Evolutionary conservation across 306 rosid species (phyloP).

Genomic region (Coriaria nepalensis): DNA sequence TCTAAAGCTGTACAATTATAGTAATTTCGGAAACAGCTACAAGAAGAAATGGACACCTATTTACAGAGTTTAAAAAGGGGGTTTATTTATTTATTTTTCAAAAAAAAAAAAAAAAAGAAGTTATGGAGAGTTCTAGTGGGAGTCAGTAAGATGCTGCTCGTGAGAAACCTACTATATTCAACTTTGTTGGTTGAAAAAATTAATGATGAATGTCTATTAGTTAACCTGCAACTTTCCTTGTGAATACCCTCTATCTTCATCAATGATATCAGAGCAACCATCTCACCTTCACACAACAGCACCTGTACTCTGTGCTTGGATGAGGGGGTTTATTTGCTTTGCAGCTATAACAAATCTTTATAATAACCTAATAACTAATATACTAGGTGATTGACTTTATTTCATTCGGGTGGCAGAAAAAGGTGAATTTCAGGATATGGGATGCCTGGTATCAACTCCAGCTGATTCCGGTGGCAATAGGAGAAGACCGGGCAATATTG

Average conservation of each 20-base stretch:
- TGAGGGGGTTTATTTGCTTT: slow-evolving; percentile 5
- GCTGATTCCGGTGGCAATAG: slow-evolving; percentile 72
- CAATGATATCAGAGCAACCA: no score
- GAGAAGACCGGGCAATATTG: slow-evolving; percentile 82
- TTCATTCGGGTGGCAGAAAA: slow-evolving; percentile 25
- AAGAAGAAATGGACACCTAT: slow-evolving; percentile 6
- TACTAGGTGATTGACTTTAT: slow-evolving; percentile 16
- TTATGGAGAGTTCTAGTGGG: slow-evolving; percentile 33
- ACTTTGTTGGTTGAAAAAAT: slow-evolving; percentile 62
- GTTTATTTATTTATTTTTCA: no score
- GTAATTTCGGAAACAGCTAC: slow-evolving; percentile 16
- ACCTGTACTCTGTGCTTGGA: no score
- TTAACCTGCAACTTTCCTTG: slow-evolving; percentile 30
- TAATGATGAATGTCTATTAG: slow-evolving; percentile 26
- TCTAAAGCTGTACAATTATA: slow-evolving; percentile 15
- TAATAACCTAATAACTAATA: background rate
- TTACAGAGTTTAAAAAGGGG: slow-evolving; percentile 11
- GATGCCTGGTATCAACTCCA: slow-evolving; percentile 64
- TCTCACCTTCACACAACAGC: no score
- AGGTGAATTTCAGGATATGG: slow-evolving; percentile 48
- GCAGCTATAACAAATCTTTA: background rate
- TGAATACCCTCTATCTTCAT: slow-evolving; percentile 9
- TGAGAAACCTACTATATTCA: slow-evolving; percentile 62
- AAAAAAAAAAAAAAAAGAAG: no score
- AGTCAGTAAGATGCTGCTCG: slow-evolving; percentile 43